Evolutionary conservation across 148 eudicot species (phyloP).

Genomic region (Pharnaceum exiguum): DNA sequence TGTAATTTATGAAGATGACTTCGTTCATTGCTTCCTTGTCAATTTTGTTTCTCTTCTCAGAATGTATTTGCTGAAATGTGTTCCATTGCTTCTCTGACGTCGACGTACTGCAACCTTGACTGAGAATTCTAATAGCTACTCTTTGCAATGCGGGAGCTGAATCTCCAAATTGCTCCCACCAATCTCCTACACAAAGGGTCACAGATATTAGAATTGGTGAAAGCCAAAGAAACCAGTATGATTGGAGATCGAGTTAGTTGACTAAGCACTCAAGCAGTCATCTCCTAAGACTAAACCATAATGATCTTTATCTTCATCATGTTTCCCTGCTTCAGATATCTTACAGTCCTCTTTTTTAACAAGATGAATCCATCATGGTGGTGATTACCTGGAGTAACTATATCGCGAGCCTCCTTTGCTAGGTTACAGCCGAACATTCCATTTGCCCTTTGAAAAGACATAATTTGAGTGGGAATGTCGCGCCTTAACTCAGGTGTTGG

Average conservation of each 20-base stretch:
- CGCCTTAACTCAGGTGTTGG: slow-evolving; percentile 86
- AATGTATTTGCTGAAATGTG: slow-evolving; percentile 77
- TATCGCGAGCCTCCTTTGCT: slow-evolving; percentile 89
- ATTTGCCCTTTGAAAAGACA: slow-evolving; percentile 63
- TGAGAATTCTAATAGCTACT: slow-evolving; percentile 80
- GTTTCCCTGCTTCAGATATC: too few species aligned
- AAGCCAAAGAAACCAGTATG: too few species aligned
- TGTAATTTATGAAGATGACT: slow-evolving; percentile 60
- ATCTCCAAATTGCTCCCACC: slow-evolving; percentile 99
- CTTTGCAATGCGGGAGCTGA: slow-evolving; percentile 78
- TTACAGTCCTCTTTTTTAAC: too few species aligned
- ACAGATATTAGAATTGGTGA: not conserved
- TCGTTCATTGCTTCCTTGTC: slow-evolving; percentile 74
- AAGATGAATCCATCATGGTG: not conserved
- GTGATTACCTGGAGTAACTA: slow-evolving; percentile 77
- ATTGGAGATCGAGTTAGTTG: too few species aligned
- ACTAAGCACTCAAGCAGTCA: too few species aligned
- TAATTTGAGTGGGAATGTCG: slow-evolving; percentile 78
- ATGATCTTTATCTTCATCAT: too few species aligned
- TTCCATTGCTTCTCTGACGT: slow-evolving; percentile 71
- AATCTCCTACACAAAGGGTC: slow-evolving; percentile 43
- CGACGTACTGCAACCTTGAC: slow-evolving; percentile 84
- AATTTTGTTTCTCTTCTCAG: slow-evolving; percentile 88
- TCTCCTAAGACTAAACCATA: too few species aligned
- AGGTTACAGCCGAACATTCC: slow-evolving; percentile 96